phyloP scores from a whole-genome alignment of 148 eudicot species.

The Persicaria maculosa region DNA sequence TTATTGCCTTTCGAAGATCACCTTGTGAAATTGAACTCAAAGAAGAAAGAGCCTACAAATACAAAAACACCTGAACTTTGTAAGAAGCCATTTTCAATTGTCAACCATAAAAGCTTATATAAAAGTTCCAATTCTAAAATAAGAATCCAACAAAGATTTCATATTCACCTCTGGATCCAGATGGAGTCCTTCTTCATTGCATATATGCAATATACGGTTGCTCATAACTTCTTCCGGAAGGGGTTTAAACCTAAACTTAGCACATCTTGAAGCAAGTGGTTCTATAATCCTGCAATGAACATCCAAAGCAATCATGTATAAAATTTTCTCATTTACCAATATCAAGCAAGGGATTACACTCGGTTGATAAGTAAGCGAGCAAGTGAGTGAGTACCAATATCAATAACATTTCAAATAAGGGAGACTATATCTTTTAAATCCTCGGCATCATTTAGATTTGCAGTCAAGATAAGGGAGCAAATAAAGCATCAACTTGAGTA shows the following conservation, averaged over 20 bases:
- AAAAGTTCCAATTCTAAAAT: neutral
- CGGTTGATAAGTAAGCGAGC: no score
- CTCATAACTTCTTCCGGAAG: slow-evolving; percentile 84
- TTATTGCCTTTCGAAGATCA: slow-evolving; percentile 93
- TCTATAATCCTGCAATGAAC: slow-evolving; percentile 68
- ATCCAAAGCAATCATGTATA: neutral
- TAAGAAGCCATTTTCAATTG: neutral
- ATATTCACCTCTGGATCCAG: slow-evolving; percentile 68
- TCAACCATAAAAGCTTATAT: neutral
- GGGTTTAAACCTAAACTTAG: slow-evolving; percentile 93
- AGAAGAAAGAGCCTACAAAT: slow-evolving; percentile 68
- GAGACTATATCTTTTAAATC: neutral
- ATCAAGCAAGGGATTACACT: neutral
- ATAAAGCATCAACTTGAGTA: neutral
- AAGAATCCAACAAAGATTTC: slow-evolving; percentile 2
- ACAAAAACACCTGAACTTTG: neutral
- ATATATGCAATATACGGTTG: slow-evolving; percentile 66
- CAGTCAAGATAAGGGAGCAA: neutral
- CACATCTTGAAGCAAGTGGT: slow-evolving; percentile 95
- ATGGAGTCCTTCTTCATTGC: slow-evolving; percentile 78
- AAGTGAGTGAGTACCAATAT: neutral
- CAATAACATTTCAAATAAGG: neutral
- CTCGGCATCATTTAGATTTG: neutral
- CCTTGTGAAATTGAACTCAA: slow-evolving; percentile 93
- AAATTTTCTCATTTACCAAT: neutral